phyloP scores from a whole-genome alignment of 2,329 filamentous ascomycete species.

The Fusarium vanettenii region DNA sequence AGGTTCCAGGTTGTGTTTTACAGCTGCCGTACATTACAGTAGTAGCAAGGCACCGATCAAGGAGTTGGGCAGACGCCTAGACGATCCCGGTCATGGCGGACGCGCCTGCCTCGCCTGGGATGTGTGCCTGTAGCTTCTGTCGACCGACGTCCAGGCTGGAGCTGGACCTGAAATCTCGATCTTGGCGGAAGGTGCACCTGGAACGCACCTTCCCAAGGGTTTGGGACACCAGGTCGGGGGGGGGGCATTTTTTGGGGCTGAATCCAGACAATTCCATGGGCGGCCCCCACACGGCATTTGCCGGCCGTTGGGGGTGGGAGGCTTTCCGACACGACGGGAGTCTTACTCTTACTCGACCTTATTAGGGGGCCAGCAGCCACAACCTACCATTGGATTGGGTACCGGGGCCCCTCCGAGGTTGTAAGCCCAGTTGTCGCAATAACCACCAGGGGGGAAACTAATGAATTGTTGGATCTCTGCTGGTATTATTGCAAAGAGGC shows the following conservation, averaged over 20 bases:
- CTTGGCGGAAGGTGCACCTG: constrained; percentile 18
- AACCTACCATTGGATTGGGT: neutral
- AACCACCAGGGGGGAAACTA: neutral
- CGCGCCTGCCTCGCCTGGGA: neutral
- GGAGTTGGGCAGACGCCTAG: neutral
- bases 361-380: constrained; percentile 2
- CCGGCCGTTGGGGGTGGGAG: constrained; percentile 30
- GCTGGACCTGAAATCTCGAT: constrained; percentile 30
- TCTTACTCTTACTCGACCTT: neutral
- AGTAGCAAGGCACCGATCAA: neutral
- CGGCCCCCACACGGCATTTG: constrained; percentile 31
- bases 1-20: neutral
- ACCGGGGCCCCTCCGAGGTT: neutral
- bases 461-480: neutral
- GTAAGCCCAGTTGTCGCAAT: neutral
- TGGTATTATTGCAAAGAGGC: neutral
- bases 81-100: neutral
- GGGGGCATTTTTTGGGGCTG: constrained; percentile 23
- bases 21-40: neutral
- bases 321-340: neutral
- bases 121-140: constrained; percentile 22
- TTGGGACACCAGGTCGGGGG: constrained; percentile 28
- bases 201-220: constrained; percentile 23
- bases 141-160: neutral
- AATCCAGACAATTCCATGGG: constrained; percentile 30